phyloP scores from a whole-genome alignment of 176 grass and related monocot genomes.

The Calamus simplicifolius region DNA sequence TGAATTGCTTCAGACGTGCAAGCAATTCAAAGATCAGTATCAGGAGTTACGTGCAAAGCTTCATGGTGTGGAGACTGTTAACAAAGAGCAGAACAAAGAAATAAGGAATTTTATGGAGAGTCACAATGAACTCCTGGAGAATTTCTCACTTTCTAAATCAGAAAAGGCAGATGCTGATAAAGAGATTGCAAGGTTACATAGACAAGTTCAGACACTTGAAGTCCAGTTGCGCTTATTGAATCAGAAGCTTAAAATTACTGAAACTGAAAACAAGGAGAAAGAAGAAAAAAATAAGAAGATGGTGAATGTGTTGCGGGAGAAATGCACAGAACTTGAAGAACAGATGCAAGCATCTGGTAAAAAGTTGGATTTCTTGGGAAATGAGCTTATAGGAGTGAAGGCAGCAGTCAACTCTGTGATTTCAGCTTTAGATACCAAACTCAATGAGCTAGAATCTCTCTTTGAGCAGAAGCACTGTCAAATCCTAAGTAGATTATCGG shows the following conservation, averaged over 20 bases:
- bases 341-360: conserved; percentile 30
- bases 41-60: conserved; percentile 27
- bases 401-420: conserved; percentile 18
- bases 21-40: conserved; percentile 39
- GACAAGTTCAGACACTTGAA: conserved; percentile 45
- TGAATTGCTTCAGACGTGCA: conserved; percentile 21
- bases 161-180: conserved; percentile 29
- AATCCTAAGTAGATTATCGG: conserved; percentile 25
- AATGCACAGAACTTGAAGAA: conserved; percentile 35
- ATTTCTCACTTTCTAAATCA: conserved; percentile 29
- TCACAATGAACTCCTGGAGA: conserved; percentile 21
- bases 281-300: conserved; percentile 35
- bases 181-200: conserved; percentile 40
- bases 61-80: conserved; percentile 33
- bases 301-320: conserved; percentile 27
- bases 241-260: conserved; percentile 55
- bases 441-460: conserved; percentile 34
- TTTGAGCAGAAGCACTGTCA: conserved; percentile 17
- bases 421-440: conserved; percentile 26
- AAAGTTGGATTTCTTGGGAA: conserved; percentile 30
- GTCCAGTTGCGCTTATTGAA: conserved; percentile 49
- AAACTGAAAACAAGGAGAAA: conserved; percentile 57
- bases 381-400: conserved; percentile 39
- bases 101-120: conserved; percentile 26
- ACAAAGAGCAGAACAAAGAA: conserved; percentile 32